Conservation (phyloP, 768 basidiomycete genomes). For the Strobilomyces echinocephalus region DNA sequence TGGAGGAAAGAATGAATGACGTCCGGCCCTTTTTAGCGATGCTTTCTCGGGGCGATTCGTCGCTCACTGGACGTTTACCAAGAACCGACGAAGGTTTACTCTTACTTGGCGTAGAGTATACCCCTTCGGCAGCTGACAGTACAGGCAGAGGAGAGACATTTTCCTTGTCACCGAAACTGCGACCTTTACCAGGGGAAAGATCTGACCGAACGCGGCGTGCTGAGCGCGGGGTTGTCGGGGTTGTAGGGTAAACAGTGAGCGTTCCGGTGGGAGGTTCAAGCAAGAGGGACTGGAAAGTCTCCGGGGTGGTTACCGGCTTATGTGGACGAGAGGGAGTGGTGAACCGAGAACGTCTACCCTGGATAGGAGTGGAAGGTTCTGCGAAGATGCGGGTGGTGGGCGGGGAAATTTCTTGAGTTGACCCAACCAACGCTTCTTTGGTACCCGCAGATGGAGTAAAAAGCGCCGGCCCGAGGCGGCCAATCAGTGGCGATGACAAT, state of each 20-base stretch:
- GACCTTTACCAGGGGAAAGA: slow-evolving; percentile 37
- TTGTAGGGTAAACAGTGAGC: slow-evolving; percentile 23
- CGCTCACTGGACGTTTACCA: slow-evolving; percentile 44
- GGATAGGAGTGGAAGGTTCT: slow-evolving; percentile 29
- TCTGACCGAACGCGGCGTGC: slow-evolving; percentile 12
- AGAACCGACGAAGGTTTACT: slow-evolving; percentile 24
- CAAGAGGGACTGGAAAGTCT: slow-evolving; percentile 29
- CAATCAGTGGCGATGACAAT: slow-evolving; percentile 22
- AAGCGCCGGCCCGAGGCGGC: slow-evolving; percentile 27
- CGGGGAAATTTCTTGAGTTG: slow-evolving; percentile 2
- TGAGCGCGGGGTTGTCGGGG: slow-evolving; percentile 34
- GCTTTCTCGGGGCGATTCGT: slow-evolving; percentile 31
- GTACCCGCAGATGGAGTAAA: slow-evolving; percentile 13
- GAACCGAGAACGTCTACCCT: slow-evolving; percentile 16
- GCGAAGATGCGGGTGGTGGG: background rate
- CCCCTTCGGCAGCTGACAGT: slow-evolving; percentile 43
- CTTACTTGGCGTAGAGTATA: slow-evolving; percentile 34
- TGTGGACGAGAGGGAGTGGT: slow-evolving; percentile 37
- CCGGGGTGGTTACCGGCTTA: slow-evolving; percentile 30
- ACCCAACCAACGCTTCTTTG: slow-evolving; percentile 2
- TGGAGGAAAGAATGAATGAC: slow-evolving; percentile 30
- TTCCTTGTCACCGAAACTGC: slow-evolving; percentile 50
- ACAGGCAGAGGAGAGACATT: slow-evolving; percentile 44
- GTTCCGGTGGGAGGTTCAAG: slow-evolving; percentile 24
- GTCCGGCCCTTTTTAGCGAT: slow-evolving; percentile 25